Conservation (phyloP, 768 basidiomycete species). For the Agaricus sinodeliciosus region DNA sequence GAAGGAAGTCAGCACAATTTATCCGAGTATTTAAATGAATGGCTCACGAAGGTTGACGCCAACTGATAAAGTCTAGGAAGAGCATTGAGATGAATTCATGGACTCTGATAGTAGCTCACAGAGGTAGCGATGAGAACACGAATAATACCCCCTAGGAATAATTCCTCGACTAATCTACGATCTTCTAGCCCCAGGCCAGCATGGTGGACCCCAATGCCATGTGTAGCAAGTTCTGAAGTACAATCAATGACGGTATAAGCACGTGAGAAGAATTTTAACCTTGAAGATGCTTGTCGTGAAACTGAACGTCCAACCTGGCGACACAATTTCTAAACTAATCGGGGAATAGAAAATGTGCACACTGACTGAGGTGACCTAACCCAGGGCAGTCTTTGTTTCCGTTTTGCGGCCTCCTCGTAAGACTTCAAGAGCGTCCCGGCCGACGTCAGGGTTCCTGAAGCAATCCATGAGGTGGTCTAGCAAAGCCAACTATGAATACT, state of each 20-base stretch:
- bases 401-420: constrained; percentile 50
- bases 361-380: constrained; percentile 46
- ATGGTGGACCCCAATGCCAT: constrained; percentile 88
- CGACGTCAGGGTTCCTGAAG: constrained; percentile 50
- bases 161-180: constrained; percentile 63
- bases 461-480: background rate
- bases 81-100: background rate
- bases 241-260: background rate
- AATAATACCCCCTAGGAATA: constrained; percentile 60
- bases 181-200: constrained; percentile 78
- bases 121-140: constrained; percentile 78
- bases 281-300: constrained; percentile 62
- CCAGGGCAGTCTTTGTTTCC: constrained; percentile 61
- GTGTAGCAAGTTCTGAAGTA: constrained; percentile 48
- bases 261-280: constrained; percentile 26
- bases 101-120: constrained; percentile 27
- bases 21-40: background rate
- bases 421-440: constrained; percentile 76
- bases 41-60: constrained; percentile 89
- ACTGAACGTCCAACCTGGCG: constrained; percentile 45
- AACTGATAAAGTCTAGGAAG: constrained; percentile 78
- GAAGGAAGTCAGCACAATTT: background rate
- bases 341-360: background rate
- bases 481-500: background rate
- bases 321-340: background rate